Evolutionary conservation across 2,329 filamentous ascomycete genomes (phyloP), one percentile per base, ranked within the genome.

Genomic region (Clathrospora elynae): DNA sequence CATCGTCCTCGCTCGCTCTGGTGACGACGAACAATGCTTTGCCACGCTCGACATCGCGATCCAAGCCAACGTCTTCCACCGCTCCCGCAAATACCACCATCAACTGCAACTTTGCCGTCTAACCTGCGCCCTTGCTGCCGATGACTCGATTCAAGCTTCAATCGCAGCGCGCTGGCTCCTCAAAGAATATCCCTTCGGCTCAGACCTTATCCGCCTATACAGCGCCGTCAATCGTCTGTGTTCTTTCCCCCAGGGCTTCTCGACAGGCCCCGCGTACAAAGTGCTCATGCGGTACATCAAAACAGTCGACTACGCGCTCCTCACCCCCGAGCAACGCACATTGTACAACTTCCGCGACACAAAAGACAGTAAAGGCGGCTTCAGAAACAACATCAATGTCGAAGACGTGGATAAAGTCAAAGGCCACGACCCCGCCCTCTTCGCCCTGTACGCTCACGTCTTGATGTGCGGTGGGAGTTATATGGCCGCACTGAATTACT

Each of bases 201-300:
- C 87, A 1, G 88, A 96, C 59, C 82, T 87, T 0, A 95, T 91
- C 70, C 85, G 91, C 23, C 81, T 96, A 60, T 95, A 92, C 66
- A 82, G 86, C 19, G 81, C 86, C 14, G 75, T 93, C n/a, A 88
- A 87, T 42, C 82, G 87, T 12, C 75, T 95, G 6, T 88, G 84
- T 61, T 84, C 88, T 37, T 85, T 88, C 10, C 83, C 86, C 77
- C 83, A 24, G 80, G 84, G 19, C 76, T 96, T 92, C 69, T 86
- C 86, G 36, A 86, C 86, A 2, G 87, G 88, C 0, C 85, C 89
- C 0, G 85, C 86, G 13, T 90, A 96, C 69, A 97, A 97, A 67
- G 95, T 88, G 64, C 84, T 97, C 60, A 78, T 96, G 44, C 85
- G 93, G 4, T 90, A 95, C 71, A 88, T 99, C 71, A 95, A 95